Base-by-base conservation (phyloP, 2,329 filamentous ascomycete species). In the Diaporthe velutina region DNA sequence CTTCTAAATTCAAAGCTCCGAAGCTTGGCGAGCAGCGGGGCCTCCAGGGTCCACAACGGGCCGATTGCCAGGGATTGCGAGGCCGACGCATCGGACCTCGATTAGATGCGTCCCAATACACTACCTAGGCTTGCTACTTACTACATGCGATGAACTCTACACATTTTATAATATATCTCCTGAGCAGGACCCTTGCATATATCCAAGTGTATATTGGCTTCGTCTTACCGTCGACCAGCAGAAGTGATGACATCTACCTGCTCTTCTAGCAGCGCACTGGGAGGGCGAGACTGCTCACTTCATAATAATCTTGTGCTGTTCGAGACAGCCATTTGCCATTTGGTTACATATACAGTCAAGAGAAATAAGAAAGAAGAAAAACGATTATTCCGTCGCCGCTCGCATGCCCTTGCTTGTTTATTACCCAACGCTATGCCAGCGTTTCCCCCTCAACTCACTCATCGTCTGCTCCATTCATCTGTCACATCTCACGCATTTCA, bases 311-410 rank as follows among this genome's bases (percentile, higher is more conserved):
- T 25, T 58, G 33, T 22, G 22, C 10, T 8, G 30, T 30, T 22
- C 17, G 4, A 35, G 40, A 48, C 42, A 12, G 7, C 6, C 9
- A 22, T 45, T 22, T 15, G 30, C 42, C 17, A 35, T 9, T 35
- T 33, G 19, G n/a, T n/a, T 1, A 7, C n/a, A 8, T n/a, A 15
- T 9, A 2, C 8, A 30, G 22, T 28, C 15, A 33, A 28, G n/a
- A n/a, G n/a, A 28, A 22, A 13, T 7, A 40, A 25, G 1, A 22
- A 68, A 4, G 30, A 19, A 35, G 30, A 33, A 28, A 12, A 67
- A 25, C 40, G 13, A 67, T 52, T 68, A 68, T 48, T 68, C 48
- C 64, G n/a, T 54, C 33, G 33, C 64, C 64, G 64, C 64, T 28
- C n/a, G 33, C 13, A 68, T 68, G 64, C 64, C 61, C 64, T 54